Evolutionary conservation across 345 rosid species (phyloP), one percentile per base, ranked within the genome.

Genomic region (Brassica juncea): DNA sequence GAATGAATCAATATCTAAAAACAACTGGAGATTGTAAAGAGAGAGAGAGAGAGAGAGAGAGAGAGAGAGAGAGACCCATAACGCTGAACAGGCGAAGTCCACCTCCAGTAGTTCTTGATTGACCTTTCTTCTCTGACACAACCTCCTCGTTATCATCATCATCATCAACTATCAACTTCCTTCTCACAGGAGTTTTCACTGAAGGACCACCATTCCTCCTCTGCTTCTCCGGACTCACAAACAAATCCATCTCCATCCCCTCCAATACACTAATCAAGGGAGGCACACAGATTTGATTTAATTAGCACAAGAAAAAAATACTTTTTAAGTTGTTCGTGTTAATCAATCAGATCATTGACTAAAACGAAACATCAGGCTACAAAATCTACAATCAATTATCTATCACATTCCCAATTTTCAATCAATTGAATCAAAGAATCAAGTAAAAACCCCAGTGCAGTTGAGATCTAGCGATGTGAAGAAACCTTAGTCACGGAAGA

Each of bases 41-140:
- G 35, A 49, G 39, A 68, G 62, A 58, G 14, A 7, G 39, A 35
- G 39, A 35, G 39, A 35, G 32, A 84, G 15, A 44, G 35, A 49
- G 39, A 68, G 62, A 58, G 14, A 7, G 39, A 35, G 39, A 35
- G 39, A 35, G 32, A 84, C 86, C 87, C 79, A 86, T 76, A 14
- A 84, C 83, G 42, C 86, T 82, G 10, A 86, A 80, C 28, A 84
- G 87, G 5, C 84, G 85, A 75, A 84, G 82, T 6, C 86, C 87
- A 11, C 84, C 88, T 31, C 83, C 86, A 57, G 66, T 55, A 67
- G 80, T 75, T 84, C 84, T 80, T 39, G 84, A 75, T 66, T 78
- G 82, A 15, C 79, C 83, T 82, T 84, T 81, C 84, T 78, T 80
- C 68, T 44, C 74, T 66, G n/a, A 10, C 52, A 0, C 80, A 76